Evolutionary conservation across 2,329 filamentous ascomycete species (phyloP).

Genomic region (Fusarium torulosum): DNA sequence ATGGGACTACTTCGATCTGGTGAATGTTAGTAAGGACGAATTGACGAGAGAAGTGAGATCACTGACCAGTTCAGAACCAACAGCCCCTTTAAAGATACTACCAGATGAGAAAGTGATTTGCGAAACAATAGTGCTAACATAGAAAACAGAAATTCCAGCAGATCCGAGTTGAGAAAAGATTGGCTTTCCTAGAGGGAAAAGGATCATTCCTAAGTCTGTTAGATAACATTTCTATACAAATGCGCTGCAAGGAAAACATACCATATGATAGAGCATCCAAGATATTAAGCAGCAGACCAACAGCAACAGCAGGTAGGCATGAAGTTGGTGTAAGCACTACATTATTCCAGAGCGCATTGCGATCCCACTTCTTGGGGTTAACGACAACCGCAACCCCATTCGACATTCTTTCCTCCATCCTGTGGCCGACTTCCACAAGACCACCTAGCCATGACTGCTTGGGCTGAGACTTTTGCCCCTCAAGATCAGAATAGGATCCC

Average conservation of each 20-base stretch:
- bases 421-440: slow-evolving; percentile 50
- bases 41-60: background rate
- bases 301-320: slow-evolving; percentile 85
- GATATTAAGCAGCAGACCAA: slow-evolving; percentile 91
- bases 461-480: slow-evolving; percentile 61
- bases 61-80: slow-evolving; percentile 90
- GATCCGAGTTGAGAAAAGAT: slow-evolving; percentile 89
- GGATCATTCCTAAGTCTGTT: slow-evolving; percentile 77
- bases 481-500: slow-evolving; percentile 58
- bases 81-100: slow-evolving; percentile 89
- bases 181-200: slow-evolving; percentile 90
- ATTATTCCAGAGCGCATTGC: slow-evolving; percentile 71
- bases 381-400: slow-evolving; percentile 55
- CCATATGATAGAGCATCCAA: slow-evolving; percentile 95
- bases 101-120: slow-evolving; percentile 90
- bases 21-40: slow-evolving; percentile 16
- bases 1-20: slow-evolving; percentile 95
- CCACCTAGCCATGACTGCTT: slow-evolving; percentile 53
- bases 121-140: slow-evolving; percentile 95
- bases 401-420: slow-evolving; percentile 50
- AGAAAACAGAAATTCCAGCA: slow-evolving; percentile 98
- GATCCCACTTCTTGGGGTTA: slow-evolving; percentile 80
- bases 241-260: slow-evolving; percentile 50
- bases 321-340: slow-evolving; percentile 75
- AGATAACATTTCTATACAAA: slow-evolving; percentile 14